These are phyloP conservation scores for Saturnispora gosingensis DNA, from an alignment of 805 yeast species.

Conservation along the genomic window DNA sequence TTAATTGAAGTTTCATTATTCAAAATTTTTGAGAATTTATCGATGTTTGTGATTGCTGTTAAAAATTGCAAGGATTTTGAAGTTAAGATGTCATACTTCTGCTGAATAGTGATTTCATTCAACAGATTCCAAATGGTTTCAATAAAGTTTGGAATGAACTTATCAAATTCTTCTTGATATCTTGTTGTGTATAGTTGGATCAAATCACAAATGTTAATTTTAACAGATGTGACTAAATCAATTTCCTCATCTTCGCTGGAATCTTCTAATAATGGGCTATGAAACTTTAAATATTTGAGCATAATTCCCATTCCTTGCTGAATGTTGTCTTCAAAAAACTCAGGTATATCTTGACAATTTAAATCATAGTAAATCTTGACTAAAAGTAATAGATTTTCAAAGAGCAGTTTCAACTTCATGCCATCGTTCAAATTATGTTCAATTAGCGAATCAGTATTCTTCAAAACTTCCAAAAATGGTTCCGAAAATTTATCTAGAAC, in stretches of 20 bases:
- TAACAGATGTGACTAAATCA: constrained; percentile 60
- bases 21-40: constrained; percentile 58
- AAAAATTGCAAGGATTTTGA: constrained; percentile 73
- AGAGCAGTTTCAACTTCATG: constrained; percentile 43
- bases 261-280: constrained; percentile 45
- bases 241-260: constrained; percentile 59
- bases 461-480: constrained; percentile 68
- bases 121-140: constrained; percentile 75
- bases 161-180: constrained; percentile 87
- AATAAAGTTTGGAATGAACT: constrained; percentile 66
- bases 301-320: constrained; percentile 66
- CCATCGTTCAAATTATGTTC: constrained; percentile 35
- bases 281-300: constrained; percentile 68
- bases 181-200: constrained; percentile 80
- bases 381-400: constrained; percentile 63
- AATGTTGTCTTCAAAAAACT: constrained; percentile 90
- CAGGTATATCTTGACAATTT: constrained; percentile 97
- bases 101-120: constrained; percentile 53
- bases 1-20: constrained; percentile 51
- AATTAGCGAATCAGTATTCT: constrained; percentile 59
- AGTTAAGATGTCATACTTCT: constrained; percentile 76
- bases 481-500: constrained; percentile 75
- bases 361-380: constrained; percentile 83
- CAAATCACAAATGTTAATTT: constrained; percentile 77
- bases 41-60: constrained; percentile 69